A percentile compares a stretch with the other conserved stretches of the same genome.
These are phyloP conservation scores for Pochonia chlamydosporia DNA, from an alignment of 2,329 filamentous ascomycete species.

Conservation along the genomic window DNA sequence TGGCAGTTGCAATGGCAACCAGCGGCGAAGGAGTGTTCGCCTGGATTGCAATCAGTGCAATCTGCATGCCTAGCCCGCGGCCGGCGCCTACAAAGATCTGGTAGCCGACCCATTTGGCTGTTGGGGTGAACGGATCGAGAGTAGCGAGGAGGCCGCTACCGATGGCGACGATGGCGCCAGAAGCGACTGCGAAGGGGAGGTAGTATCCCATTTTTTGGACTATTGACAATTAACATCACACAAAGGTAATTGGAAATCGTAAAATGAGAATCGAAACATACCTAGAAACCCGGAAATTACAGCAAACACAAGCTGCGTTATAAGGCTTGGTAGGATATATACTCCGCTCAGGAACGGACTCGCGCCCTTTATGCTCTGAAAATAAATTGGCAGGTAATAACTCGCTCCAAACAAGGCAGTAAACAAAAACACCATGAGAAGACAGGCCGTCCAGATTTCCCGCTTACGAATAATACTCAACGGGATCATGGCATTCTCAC, in stretches of 20 bases:
- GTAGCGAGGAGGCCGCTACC: constrained; percentile 12
- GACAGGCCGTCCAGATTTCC: constrained; percentile 20
- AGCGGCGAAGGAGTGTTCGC: not conserved
- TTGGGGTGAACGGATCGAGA: constrained; percentile 6
- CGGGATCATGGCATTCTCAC: constrained; percentile 42
- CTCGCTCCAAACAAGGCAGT: not conserved
- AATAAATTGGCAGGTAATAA: too few relatives aligned
- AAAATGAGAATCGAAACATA: too few relatives aligned
- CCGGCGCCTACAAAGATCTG: constrained; percentile 13
- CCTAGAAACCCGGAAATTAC: not conserved
- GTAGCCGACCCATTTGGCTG: constrained; percentile 13
- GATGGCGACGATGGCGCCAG: constrained; percentile 10
- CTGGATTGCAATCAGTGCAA: not conserved
- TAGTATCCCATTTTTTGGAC: constrained; percentile 13
- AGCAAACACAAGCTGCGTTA: too few relatives aligned
- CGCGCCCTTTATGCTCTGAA: too few relatives aligned
- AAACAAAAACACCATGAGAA: constrained; percentile 13
- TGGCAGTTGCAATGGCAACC: not conserved
- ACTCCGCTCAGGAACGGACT: too few relatives aligned
- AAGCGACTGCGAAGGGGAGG: constrained; percentile 10
- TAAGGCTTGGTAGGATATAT: too few relatives aligned
- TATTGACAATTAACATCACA: not conserved
- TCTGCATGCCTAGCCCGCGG: constrained; percentile 8
- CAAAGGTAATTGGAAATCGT: too few relatives aligned
- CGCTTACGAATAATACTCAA: constrained; percentile 16